Percentiles rank a stretch among this genome's conserved stretches.
phyloP scores from a whole-genome alignment of 495 filamentous ascomycete species.

The Hypoxylon cercidicola region DNA sequence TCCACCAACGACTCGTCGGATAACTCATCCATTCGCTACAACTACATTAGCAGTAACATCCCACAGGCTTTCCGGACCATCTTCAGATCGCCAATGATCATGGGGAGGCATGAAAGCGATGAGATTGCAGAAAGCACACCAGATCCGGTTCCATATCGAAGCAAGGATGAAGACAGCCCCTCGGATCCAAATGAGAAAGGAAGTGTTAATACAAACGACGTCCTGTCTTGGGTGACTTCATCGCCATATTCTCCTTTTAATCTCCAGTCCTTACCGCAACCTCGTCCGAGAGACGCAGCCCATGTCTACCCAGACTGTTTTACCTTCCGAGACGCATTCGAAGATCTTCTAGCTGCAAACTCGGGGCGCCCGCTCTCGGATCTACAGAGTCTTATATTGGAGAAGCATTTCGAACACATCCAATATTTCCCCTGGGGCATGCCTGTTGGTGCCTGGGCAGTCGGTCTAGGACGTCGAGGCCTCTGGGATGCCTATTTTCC shows the following conservation, averaged over 20 bases:
- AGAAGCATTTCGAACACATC: conserved; percentile 23
- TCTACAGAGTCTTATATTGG: conserved; percentile 4
- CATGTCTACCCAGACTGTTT: conserved; percentile 32
- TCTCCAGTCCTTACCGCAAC: conserved; percentile 43
- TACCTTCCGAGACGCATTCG: conserved; percentile 55
- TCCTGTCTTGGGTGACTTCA: conserved; percentile 35
- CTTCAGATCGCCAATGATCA: conserved; percentile 22
- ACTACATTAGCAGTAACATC: conserved; percentile 54
- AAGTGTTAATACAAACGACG: conserved; percentile 9
- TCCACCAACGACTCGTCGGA: conserved; percentile 30
- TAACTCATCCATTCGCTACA: conserved; percentile 58
- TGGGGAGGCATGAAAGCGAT: conserved; percentile 1
- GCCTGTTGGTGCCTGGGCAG: conserved; percentile 33
- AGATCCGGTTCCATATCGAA: neutral
- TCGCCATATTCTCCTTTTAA: conserved; percentile 52
- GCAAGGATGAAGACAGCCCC: neutral
- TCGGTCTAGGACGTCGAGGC: conserved; percentile 12
- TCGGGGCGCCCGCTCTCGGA: conserved; percentile 39
- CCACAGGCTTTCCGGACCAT: conserved; percentile 49
- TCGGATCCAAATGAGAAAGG: neutral
- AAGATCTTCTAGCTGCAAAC: conserved; percentile 50
- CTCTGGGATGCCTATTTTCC: conserved; percentile 42
- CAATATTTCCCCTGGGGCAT: conserved; percentile 21
- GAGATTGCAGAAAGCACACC: conserved; percentile 1
- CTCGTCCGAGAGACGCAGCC: conserved; percentile 42